Base-by-base conservation (phyloP, 2,329 filamentous ascomycete species). In the Blastomyces parvus region DNA sequence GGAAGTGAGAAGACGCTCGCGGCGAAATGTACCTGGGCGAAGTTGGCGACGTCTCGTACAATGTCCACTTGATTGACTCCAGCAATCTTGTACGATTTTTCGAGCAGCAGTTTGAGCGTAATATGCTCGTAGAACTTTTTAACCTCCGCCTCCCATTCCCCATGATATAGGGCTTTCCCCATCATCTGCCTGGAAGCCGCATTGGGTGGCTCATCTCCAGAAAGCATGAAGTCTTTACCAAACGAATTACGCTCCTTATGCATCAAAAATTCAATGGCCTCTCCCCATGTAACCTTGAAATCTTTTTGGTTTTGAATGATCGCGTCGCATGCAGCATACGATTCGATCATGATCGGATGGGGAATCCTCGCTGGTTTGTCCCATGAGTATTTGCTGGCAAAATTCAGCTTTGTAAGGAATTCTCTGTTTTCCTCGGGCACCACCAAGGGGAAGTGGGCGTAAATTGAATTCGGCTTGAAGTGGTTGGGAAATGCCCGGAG, bases 11-110 rank as follows among this genome's bases (percentile, higher is more conserved):
- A 71, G 11, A 71, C 62, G 53, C 69, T 67, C 17, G 70, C 67
- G 25, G 70, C 40, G 42, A 73, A 65, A 22, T 68, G 60, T 5
- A 71, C 67, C 42, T 69, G 68, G 25, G 69, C 64, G 19, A 69
- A 65, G 64, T 68, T 70, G 1, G 65, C 68, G 44, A 70, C 62
- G 50, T 70, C 69, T 44, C 67, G 63, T 44, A 69, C 64, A 14
- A 71, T 69, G 60, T 71, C 69, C 36, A 70, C 61, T 59, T 70
- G 69, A 50, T 66, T 64, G 42, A 74, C 70, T 5, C 76, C 77
- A 4, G 74, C 78, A 38, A 83, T 70, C 62, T 77, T 75, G 70
- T 80, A 81, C 17, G 77, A 78, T 57, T 80, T 75, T 46, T 63
- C 27, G 42, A 61, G 62, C 1, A 66, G 62, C 5, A 69, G 56